Base-by-base conservation (phyloP, 805 yeast species). In the Candida orba region DNA sequence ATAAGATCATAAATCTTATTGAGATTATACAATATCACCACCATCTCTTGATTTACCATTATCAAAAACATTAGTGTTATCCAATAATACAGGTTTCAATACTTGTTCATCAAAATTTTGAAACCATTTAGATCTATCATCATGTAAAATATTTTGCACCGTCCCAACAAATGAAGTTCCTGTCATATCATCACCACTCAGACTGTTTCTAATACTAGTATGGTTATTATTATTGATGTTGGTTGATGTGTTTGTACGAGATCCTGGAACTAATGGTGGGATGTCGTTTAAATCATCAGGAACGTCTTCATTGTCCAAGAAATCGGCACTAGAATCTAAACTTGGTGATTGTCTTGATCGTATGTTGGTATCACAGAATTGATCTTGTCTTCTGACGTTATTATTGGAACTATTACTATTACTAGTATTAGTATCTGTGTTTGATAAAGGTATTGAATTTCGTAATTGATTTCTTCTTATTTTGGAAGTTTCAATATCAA, bases 51-150 rank as follows among this genome's bases (percentile, higher is more conserved):
- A 44, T 31, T 15, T 15, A 17, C 15, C 15, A 41, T 41, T 50
- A 38, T 52, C 52, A 4, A 48, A 41, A 6, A 41, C 39, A 31
- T 39, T 42, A 10, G 56, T 48, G 47, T 68, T 69, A 54, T 91
- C 98, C 46, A 90, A 72, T 42, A 91, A 73, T 0, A 88, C 96
- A 1, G 97, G 97, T 62, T 90, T 90, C 54, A 93, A 71, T 20
- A 93, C 93, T 59, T 87, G 87, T 54, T 93, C 96, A 60, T 93
- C 99, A 58, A 93, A 87, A 53, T 79, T 83, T 18, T 87, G 83
- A 62, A 93, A 93, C 98, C 99, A 91, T 59, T 76, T 81, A 10
- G 90, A 84, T 48, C 81, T 85, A 51, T 84, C 90, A 49, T 83
- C 91, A 1, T 70, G 68, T 29, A 74, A 56, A 12, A 61, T 56